Evolutionary conservation across 2,329 filamentous ascomycete species (phyloP), one percentile per base, ranked within the genome.

Genomic region (Fusarium duplospermum): DNA sequence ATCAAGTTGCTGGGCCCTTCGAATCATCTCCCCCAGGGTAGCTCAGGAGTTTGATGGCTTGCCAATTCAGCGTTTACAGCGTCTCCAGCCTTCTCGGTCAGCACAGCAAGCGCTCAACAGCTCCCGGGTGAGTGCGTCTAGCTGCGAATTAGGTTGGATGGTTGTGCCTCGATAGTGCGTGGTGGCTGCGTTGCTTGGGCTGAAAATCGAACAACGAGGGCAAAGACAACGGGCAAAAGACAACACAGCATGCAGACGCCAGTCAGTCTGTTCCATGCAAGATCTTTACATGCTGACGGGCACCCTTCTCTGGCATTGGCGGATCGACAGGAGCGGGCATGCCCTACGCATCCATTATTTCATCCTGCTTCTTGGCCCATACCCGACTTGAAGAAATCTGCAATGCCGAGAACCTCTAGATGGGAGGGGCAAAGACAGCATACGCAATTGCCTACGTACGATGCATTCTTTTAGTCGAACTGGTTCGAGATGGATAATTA

Each of bases 371-470:
- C 36, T 22, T 56, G 56, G 35, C 57, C 52, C 60, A 54, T 54
- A 54, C 45, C 45, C 13, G n/a, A 29, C 45, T 45, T 57, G 35
- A 42, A 33, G 13, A 64, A 57, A 13, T 42, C 40, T 45, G 45
- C 60, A 54, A 38, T 62, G 60, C 60, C 60, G 47, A 62, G 42
- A 29, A 27, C 24, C 59, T 61, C 22, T 20, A 36, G 62, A 35
- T 35, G 33, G 24, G 24, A 10, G 57, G 56, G 33, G 31, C 14
- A 54, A 52, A 67, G 60, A 52, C 40, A 60, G 47, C 45, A 52
- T 72, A 63, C 67, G 71, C 71, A 72, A 73, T 50, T 35, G 64
- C 60, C 52, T 72, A 69, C 67, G 68, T 66, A 69, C 67, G 5
- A 74, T 50, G 38, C 64, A 74, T 72, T 69, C 61, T 71, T 72